Conservation (phyloP, 768 basidiomycete genomes). For the Lentinula aciculospora region DNA sequence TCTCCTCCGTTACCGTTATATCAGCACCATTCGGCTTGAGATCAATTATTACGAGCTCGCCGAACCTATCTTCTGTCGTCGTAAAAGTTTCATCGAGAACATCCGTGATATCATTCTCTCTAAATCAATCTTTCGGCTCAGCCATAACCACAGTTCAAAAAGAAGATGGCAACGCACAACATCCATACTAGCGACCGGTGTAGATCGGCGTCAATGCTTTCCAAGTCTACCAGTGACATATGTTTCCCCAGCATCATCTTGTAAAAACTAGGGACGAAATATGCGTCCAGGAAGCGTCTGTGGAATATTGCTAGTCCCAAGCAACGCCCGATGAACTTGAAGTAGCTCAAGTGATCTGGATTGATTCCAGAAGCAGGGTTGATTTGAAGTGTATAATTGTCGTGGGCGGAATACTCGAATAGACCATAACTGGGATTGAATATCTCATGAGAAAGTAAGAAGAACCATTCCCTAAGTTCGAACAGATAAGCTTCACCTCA, state of each 20-base stretch:
- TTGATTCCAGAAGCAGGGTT: constrained; percentile 74
- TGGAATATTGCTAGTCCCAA: constrained; percentile 77
- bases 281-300: constrained; percentile 71
- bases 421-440: constrained; percentile 81
- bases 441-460: constrained; percentile 77
- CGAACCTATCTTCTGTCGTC: constrained; percentile 68
- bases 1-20: constrained; percentile 62
- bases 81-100: constrained; percentile 72
- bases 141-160: neutral
- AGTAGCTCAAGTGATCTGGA: constrained; percentile 73
- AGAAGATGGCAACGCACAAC: constrained; percentile 43
- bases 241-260: constrained; percentile 69
- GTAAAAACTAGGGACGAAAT: constrained; percentile 77
- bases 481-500: constrained; percentile 5
- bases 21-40: constrained; percentile 58
- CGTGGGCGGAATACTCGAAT: constrained; percentile 75
- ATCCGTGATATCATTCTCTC: constrained; percentile 73
- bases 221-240: constrained; percentile 57
- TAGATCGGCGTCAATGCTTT: constrained; percentile 63
- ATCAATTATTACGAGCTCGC: constrained; percentile 63
- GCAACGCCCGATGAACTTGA: constrained; percentile 75
- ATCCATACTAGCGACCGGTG: constrained; percentile 70
- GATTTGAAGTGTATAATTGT: constrained; percentile 78
- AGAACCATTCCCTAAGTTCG: constrained; percentile 74
- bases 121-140: constrained; percentile 17